Base-by-base conservation (phyloP, 2,329 filamentous ascomycete species). In the Trichoderma harzianum region DNA sequence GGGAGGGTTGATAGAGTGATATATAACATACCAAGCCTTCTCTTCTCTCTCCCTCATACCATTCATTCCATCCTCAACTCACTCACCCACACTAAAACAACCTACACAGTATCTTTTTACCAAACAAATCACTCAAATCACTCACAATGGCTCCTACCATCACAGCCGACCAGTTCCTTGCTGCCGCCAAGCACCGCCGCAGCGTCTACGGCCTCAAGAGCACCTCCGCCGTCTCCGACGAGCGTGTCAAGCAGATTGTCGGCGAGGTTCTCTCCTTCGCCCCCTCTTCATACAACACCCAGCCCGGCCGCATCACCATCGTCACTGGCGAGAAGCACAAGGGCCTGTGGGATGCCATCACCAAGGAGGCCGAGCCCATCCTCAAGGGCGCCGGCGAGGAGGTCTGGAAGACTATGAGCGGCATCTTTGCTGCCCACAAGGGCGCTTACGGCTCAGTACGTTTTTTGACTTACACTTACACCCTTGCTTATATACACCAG, bases 271-370 rank as follows among this genome's bases (percentile, higher is more conserved):
- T 96, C 76, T 84, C 89, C 72, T 86, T 94, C 80, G 86, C 91
- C 3, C 95, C 95, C 58, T 92, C 89, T 68, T 90, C 91, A 74
- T 98, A 97, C 90, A 97, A 98, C 89, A 92, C 90, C 43, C 95
- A 97, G 85, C 90, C 90, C 75, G 92, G 93, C 75, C 91, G 95
- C 73, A 84, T 92, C 72, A 88, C 97, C 60, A 87, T 97, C 65
- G 89, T 98, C 68, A 86, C 95, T 78, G 91, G 92, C 78, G 88
- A 88, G 73, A 92, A 97, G 82, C 95, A 98, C 85, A 90, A 94
- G 77, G 92, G 92, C 84, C 89, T 97, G 77, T 98, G 95, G 95
- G 91, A 93, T 79, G 85, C 93, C 72, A 86, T 90, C 68, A 82
- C 84, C 73, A 88, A 91, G 21, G 72, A 34, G 14, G 47, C 68